A percentile compares a stretch with the other conserved stretches of the same genome.
Conservation (phyloP, 2,329 filamentous ascomycete species). For the Cladosporium halotolerans region DNA sequence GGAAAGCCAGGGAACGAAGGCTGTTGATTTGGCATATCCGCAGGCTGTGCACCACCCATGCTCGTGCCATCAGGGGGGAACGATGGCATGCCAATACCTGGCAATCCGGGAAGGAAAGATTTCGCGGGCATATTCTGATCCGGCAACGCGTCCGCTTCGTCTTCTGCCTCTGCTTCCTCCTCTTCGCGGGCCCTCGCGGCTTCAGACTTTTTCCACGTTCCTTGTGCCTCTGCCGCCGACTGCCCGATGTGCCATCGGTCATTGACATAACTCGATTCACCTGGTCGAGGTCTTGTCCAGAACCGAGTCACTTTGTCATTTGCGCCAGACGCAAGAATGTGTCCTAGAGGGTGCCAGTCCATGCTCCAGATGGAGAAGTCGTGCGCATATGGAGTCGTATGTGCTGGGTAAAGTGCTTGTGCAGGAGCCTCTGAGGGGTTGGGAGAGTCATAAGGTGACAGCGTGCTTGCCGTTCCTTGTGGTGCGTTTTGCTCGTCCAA, state of each 20-base stretch:
- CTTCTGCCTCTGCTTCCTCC: constrained; percentile 87
- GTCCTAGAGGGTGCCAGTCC: constrained; percentile 94
- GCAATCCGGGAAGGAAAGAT: constrained; percentile 51
- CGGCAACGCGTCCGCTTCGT: constrained; percentile 85
- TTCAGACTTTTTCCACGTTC: constrained; percentile 83
- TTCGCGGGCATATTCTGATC: constrained; percentile 77
- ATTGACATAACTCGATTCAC: constrained; percentile 76
- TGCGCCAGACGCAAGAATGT: constrained; percentile 89
- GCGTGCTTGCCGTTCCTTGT: constrained; percentile 59
- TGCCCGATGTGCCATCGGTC: constrained; percentile 96
- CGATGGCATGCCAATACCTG: constrained; percentile 44
- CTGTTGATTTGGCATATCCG: constrained; percentile 18
- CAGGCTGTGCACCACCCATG: constrained; percentile 34
- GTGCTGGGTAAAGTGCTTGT: constrained; percentile 87
- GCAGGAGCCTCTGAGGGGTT: constrained; percentile 74
- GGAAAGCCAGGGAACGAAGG: constrained; percentile 21
- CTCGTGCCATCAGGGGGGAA: constrained; percentile 37
- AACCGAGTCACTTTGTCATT: constrained; percentile 96
- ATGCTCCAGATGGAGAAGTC: constrained; percentile 96
- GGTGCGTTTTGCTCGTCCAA: constrained; percentile 90
- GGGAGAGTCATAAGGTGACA: constrained; percentile 77
- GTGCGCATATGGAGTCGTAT: constrained; percentile 80
- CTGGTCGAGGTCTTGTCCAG: constrained; percentile 86
- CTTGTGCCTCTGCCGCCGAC: constrained; percentile 83
- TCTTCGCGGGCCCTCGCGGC: constrained; percentile 78